phyloP scores from a whole-genome alignment of 176 grass and related monocot genomes.

The Zizania latifolia region DNA sequence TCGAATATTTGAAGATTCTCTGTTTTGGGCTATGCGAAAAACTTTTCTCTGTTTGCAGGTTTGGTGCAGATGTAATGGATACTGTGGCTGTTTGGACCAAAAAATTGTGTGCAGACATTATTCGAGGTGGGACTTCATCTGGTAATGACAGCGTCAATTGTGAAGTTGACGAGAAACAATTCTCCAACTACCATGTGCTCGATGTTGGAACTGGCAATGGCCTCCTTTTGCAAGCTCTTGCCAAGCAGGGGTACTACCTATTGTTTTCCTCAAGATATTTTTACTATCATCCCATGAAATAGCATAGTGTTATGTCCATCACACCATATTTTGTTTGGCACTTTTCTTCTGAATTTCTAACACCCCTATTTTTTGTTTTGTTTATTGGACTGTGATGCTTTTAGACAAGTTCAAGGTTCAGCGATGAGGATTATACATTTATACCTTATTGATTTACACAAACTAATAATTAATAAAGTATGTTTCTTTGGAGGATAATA shows the following conservation, averaged over 20 bases:
- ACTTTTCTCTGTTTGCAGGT: constrained; percentile 49
- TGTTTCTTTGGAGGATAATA: not conserved
- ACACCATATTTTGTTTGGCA: not conserved
- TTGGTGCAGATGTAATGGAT: constrained; percentile 94
- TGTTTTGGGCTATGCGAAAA: constrained; percentile 12
- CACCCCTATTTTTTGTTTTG: not conserved
- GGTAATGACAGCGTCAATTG: constrained; percentile 22
- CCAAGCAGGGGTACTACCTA: constrained; percentile 69
- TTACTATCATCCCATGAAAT: not conserved
- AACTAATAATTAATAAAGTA: not conserved
- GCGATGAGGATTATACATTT: not conserved
- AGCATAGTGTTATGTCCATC: not conserved
- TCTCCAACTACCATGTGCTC: constrained; percentile 65
- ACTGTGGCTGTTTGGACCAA: constrained; percentile 85
- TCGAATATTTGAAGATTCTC: not conserved
- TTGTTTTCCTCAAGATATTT: not conserved
- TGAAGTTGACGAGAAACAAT: constrained; percentile 43
- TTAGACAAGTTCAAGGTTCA: not conserved
- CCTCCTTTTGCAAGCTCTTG: constrained; percentile 78
- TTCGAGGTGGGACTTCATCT: constrained; percentile 17
- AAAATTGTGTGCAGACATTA: constrained; percentile 45
- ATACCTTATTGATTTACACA: not conserved
- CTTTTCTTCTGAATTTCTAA: not conserved
- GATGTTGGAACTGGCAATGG: constrained; percentile 95
- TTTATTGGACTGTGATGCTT: not conserved